Evolutionary conservation across 495 filamentous ascomycete species (phyloP).

Genomic region (Xylaria telfairii): DNA sequence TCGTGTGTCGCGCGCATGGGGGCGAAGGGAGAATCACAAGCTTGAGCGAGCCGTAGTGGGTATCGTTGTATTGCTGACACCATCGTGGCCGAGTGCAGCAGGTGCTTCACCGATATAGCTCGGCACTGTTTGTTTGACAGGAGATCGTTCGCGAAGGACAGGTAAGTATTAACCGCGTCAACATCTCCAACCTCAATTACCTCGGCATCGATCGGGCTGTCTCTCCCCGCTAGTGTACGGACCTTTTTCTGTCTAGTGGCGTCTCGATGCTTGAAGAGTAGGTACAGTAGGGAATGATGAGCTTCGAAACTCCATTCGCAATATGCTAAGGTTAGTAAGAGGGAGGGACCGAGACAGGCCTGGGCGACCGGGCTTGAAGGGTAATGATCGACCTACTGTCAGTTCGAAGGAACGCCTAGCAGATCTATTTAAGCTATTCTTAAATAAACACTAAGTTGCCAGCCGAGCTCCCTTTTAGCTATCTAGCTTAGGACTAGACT

Average conservation of each 20-base stretch:
- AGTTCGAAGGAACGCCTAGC: background rate
- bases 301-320: background rate
- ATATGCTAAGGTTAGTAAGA: background rate
- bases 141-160: no score
- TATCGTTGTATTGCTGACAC: background rate
- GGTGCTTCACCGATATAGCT: background rate
- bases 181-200: background rate
- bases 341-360: background rate
- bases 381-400: slow-evolving; percentile 2
- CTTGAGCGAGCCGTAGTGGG: background rate
- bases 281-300: background rate
- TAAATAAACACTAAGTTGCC: background rate
- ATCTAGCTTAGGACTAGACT: slow-evolving; percentile 3
- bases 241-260: background rate
- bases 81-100: background rate
- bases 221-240: background rate
- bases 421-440: slow-evolving; percentile 4
- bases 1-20: slow-evolving; percentile 2
- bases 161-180: no score
- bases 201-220: background rate
- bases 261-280: background rate
- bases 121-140: background rate
- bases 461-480: background rate
- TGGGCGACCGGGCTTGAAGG: background rate
- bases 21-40: background rate